phyloP scores from a whole-genome alignment of 257 asterid genomes.

The Plectranthus barbatus region DNA sequence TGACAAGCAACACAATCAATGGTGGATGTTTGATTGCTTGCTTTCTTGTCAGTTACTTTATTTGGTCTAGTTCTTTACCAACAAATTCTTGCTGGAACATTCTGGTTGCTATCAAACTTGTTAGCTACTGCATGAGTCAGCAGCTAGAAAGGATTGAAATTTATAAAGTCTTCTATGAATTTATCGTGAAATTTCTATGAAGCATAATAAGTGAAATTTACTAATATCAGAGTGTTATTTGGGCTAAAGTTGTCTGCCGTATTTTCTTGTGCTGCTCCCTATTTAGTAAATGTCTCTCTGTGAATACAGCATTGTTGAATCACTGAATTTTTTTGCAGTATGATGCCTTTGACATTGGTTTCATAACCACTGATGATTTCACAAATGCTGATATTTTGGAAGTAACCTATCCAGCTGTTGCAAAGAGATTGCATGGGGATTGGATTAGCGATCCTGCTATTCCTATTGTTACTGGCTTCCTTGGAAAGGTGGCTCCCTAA shows the following conservation, averaged over 20 bases:
- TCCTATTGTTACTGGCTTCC: slow-evolving; percentile 90
- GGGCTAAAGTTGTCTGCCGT: neutral
- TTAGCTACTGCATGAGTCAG: neutral
- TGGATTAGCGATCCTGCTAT: slow-evolving; percentile 78
- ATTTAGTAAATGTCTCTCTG: neutral
- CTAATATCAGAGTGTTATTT: neutral
- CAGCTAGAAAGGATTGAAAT: neutral
- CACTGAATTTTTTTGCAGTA: slow-evolving; percentile 47
- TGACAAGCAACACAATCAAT: neutral
- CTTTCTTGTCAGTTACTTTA: neutral
- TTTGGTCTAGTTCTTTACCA: neutral
- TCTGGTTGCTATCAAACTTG: neutral
- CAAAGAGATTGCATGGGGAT: slow-evolving; percentile 68
- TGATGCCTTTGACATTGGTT: slow-evolving; percentile 84
- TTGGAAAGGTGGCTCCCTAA: slow-evolving; percentile 58
- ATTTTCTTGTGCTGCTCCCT: slow-evolving; percentile 2
- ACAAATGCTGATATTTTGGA: slow-evolving; percentile 89
- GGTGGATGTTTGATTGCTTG: neutral
- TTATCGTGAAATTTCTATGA: neutral
- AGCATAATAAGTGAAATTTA: neutral
- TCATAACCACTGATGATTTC: slow-evolving; percentile 84
- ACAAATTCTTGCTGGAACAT: neutral
- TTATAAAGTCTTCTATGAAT: neutral
- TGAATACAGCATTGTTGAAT: neutral
- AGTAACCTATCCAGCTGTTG: slow-evolving; percentile 93